Evolutionary conservation across 192 early-diverging fungal species (phyloP).

Genomic region (Dimargaris cristalligena): DNA sequence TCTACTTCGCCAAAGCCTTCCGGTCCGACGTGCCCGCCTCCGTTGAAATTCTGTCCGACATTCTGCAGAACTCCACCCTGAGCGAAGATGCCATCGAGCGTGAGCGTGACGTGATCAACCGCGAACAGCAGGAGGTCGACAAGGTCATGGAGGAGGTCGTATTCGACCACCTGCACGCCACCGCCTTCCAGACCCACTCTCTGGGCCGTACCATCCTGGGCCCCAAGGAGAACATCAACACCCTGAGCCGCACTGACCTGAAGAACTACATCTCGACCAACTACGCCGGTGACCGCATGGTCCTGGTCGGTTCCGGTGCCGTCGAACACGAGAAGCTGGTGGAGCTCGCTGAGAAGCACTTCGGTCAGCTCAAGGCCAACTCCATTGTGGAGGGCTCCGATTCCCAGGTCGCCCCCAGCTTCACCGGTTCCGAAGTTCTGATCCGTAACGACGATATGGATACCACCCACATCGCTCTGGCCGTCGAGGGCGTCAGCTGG

Average conservation of each 20-base stretch:
- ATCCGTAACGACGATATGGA: conserved; percentile 76
- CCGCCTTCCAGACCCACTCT: conserved; percentile 76
- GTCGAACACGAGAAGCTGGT: conserved; percentile 88
- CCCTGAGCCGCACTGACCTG: conserved; percentile 72
- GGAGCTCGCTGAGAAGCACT: conserved; percentile 82
- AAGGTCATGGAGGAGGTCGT: conserved; percentile 98
- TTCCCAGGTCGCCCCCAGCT: conserved; percentile 40
- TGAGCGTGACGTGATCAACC: conserved; percentile 91
- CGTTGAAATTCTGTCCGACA: conserved; percentile 92
- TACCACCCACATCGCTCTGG: conserved; percentile 90
- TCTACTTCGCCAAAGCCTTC: conserved; percentile 94
- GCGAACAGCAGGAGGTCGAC: conserved; percentile 83
- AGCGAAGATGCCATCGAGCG: conserved; percentile 76
- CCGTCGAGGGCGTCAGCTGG: conserved; percentile 93
- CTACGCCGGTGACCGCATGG: conserved; percentile 96
- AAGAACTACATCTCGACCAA: conserved; percentile 78
- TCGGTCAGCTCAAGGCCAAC: conserved; percentile 56
- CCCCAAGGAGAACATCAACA: conserved; percentile 83
- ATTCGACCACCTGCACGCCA: conserved; percentile 94
- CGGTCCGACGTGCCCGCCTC: conserved; percentile 67
- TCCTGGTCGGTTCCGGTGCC: conserved; percentile 82
- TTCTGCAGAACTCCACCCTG: conserved; percentile 81
- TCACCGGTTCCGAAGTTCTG: conserved; percentile 82
- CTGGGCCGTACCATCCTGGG: conserved; percentile 90
- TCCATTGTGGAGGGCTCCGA: conserved; percentile 27